phyloP scores from a whole-genome alignment of 192 early-diverging fungal genomes.

The Dissophora ornata region DNA sequence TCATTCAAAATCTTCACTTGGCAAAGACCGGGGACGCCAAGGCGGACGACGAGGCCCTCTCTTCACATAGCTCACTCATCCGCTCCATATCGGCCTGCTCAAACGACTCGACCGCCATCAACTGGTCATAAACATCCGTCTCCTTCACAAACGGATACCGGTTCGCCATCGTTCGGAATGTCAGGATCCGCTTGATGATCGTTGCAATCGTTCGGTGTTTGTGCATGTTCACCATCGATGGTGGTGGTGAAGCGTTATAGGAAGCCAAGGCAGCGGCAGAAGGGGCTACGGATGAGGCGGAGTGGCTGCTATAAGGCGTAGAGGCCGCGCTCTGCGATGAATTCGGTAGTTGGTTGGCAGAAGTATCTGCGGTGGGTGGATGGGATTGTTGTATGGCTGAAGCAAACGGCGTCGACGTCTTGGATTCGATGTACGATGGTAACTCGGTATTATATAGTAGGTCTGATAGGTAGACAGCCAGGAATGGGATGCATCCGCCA shows the following conservation, averaged over 20 bases:
- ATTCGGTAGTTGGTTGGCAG: not conserved
- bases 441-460: conserved; percentile 67
- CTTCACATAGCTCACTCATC: conserved; percentile 49
- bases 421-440: conserved; percentile 60
- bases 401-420: not conserved
- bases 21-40: conserved; percentile 14
- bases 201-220: conserved; percentile 68
- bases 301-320: too few species aligned
- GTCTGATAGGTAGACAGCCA: conserved; percentile 68
- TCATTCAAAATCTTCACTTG: conserved; percentile 19
- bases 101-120: conserved; percentile 37
- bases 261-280: not conserved
- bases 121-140: conserved; percentile 43
- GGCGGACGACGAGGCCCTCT: conserved; percentile 8
- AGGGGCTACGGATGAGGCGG: too few species aligned
- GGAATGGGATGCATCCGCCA: not conserved
- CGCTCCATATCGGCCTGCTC: conserved; percentile 25
- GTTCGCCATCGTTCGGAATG: conserved; percentile 62
- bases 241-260: too few species aligned
- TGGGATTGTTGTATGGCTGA: not conserved
- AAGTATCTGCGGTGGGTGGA: not conserved
- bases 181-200: conserved; percentile 67
- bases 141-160: conserved; percentile 63
- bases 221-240: conserved; percentile 64
- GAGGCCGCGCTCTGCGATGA: conserved; percentile 10